Conservation (phyloP, 2,329 filamentous ascomycete genomes). For the Botrytis pseudocinerea region DNA sequence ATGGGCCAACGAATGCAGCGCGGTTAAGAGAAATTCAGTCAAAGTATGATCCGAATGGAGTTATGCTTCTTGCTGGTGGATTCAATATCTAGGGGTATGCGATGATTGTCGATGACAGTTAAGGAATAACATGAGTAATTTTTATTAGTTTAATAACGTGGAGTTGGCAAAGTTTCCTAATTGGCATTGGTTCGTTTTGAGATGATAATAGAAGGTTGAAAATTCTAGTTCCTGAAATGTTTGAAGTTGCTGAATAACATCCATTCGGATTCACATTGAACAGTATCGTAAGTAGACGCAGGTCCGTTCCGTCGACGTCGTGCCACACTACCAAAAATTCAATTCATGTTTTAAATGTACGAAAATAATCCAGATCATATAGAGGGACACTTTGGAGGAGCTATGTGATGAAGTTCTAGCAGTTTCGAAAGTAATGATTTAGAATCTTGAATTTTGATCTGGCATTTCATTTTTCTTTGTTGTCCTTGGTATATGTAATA, state of each 20-base stretch:
- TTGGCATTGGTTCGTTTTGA: background rate
- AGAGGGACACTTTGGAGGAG: background rate
- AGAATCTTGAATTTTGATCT: background rate
- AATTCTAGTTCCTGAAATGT: background rate
- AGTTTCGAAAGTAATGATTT: background rate
- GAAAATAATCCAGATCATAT: background rate
- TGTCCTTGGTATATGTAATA: background rate
- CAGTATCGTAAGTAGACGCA: background rate
- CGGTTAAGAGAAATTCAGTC: slow-evolving; percentile 31
- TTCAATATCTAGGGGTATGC: slow-evolving; percentile 22
- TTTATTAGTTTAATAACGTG: background rate
- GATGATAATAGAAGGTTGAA: background rate
- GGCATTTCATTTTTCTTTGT: background rate
- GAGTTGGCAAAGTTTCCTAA: background rate
- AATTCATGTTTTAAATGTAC: background rate
- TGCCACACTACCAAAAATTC: background rate
- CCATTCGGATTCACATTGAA: background rate
- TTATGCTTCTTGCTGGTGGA: slow-evolving; percentile 36
- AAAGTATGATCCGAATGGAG: slow-evolving; percentile 34
- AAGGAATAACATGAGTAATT: background rate
- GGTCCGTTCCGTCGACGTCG: background rate
- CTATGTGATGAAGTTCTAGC: background rate
- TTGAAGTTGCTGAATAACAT: background rate
- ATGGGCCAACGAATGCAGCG: slow-evolving; percentile 41
- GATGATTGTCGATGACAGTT: background rate